Conservation (phyloP, 371 early-diverging fungal species). For the Lichtheimia ornata region DNA sequence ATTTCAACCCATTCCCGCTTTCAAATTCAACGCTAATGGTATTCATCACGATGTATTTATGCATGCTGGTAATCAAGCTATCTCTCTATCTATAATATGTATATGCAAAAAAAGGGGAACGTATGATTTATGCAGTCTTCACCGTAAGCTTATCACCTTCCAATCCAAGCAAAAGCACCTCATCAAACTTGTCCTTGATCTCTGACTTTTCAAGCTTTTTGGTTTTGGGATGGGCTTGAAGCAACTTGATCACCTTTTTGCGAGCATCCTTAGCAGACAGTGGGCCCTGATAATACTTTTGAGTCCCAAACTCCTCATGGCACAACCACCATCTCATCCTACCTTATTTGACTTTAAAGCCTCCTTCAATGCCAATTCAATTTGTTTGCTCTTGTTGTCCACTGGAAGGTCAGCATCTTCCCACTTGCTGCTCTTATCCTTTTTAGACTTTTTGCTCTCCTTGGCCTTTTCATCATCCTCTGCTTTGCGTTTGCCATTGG, state of each 20-base stretch:
- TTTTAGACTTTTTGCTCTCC: conserved; percentile 16
- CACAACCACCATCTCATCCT: background rate
- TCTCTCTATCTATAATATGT: no score
- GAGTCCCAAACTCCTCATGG: background rate
- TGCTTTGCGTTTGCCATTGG: conserved; percentile 28
- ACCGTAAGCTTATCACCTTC: conserved; percentile 14
- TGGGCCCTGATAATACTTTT: conserved; percentile 19
- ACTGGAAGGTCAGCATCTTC: conserved; percentile 27
- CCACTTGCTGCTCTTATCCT: conserved; percentile 23
- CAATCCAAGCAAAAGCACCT: conserved; percentile 18
- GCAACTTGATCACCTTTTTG: conserved; percentile 35
- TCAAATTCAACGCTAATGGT: no score
- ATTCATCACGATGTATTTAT: no score
- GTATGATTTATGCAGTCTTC: conserved; percentile 10
- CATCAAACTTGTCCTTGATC: conserved; percentile 20
- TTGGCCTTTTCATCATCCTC: conserved; percentile 18
- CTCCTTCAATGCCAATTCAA: conserved; percentile 33
- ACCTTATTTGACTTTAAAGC: conserved; percentile 27
- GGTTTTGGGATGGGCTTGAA: conserved; percentile 31
- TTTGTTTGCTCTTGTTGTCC: conserved; percentile 20
- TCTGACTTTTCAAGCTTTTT: conserved; percentile 20
- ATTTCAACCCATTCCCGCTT: no score
- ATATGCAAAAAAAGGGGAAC: no score
- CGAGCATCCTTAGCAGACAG: conserved; percentile 32
- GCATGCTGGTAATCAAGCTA: no score